Conservation (phyloP, 2,329 filamentous ascomycete genomes). For the Clathrospora elynae region DNA sequence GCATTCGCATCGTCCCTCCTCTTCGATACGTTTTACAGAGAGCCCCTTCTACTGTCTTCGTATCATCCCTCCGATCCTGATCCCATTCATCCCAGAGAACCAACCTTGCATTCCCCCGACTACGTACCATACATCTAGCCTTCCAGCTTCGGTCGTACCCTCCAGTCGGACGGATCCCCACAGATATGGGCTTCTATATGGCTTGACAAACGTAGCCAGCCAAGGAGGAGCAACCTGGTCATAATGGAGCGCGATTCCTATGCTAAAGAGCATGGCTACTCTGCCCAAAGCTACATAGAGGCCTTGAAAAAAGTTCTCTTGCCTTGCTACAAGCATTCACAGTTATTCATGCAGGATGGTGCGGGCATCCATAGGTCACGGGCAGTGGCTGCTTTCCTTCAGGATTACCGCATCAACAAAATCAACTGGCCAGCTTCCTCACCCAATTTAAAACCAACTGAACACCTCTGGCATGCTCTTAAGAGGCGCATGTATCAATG, state of each 20-base stretch:
- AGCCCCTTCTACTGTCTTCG: no score
- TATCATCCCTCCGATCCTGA: no score
- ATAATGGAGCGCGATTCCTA: conserved; percentile 20
- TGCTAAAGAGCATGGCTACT: conserved; percentile 9
- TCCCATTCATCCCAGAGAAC: no score
- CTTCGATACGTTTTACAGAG: no score
- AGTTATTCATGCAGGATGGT: conserved; percentile 31
- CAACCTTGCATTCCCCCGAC: no score
- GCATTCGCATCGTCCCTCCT: no score
- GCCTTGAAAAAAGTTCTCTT: conserved; percentile 15
- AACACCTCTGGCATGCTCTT: conserved; percentile 29
- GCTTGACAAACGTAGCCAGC: conserved; percentile 5
- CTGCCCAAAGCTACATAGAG: conserved; percentile 14
- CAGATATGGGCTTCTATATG: conserved; percentile 27
- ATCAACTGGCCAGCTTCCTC: conserved; percentile 28
- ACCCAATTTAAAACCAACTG: conserved; percentile 37
- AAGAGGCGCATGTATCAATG: conserved; percentile 26
- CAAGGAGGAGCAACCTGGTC: conserved; percentile 6
- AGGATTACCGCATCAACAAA: conserved; percentile 14
- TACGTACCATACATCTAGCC: no score
- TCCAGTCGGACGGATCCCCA: no score
- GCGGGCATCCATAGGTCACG: conserved; percentile 25
- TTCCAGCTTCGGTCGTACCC: no score
- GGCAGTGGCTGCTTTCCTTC: conserved; percentile 14
- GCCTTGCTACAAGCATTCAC: conserved; percentile 3